Conservation (phyloP, 192 early-diverging fungal genomes). For the Allomyces javanicus region DNA sequence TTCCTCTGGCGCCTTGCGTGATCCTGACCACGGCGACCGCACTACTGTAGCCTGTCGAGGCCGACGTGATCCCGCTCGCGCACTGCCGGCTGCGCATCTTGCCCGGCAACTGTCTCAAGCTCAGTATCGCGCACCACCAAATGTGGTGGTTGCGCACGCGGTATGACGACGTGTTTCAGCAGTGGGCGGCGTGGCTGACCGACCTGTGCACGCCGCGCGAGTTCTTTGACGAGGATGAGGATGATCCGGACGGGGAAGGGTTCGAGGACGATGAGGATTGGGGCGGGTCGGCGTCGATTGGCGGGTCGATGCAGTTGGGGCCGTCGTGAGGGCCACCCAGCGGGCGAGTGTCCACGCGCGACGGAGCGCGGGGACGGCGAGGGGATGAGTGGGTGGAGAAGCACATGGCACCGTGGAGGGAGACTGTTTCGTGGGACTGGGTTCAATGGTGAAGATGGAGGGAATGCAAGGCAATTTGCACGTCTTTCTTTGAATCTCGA, state of each 20-base stretch:
- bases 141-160: not conserved
- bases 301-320: too few species aligned
- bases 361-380: too few species aligned
- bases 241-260: not conserved
- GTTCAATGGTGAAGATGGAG: too few species aligned
- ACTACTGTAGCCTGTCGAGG: not conserved
- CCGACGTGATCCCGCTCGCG: not conserved
- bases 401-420: too few species aligned
- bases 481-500: too few species aligned
- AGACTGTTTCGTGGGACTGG: too few species aligned
- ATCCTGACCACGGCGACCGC: not conserved
- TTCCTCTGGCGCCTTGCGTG: not conserved
- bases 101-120: not conserved
- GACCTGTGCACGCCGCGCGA: not conserved
- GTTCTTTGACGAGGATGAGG: not conserved
- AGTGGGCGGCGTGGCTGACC: not conserved
- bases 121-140: not conserved
- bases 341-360: too few species aligned
- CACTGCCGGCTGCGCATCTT: not conserved
- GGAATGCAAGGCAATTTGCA: too few species aligned
- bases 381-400: too few species aligned
- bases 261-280: too few species aligned
- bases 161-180: not conserved
- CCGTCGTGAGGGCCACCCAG: too few species aligned
- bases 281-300: too few species aligned